phyloP scores from a whole-genome alignment of 129 eudicot genomes.

The Apium graveolens region DNA sequence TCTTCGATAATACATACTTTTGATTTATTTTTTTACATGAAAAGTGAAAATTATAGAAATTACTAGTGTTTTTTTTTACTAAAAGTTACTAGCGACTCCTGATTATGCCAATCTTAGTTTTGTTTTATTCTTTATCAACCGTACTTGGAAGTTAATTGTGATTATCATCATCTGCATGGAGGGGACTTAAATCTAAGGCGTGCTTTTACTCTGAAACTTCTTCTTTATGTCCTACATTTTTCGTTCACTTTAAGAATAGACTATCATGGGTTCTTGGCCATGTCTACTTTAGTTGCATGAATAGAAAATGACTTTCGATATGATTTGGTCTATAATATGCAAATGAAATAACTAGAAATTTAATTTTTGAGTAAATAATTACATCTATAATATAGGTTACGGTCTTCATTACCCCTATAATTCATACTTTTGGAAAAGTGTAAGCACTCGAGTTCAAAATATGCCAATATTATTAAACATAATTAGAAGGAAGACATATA shows the following conservation, averaged over 20 bases:
- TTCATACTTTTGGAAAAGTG: neutral
- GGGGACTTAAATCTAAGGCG: neutral
- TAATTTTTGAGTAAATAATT: neutral
- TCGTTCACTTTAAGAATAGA: neutral
- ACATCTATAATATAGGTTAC: neutral
- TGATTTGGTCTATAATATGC: neutral
- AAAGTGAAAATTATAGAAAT: too few species aligned
- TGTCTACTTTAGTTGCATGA: slow-evolving; percentile 7
- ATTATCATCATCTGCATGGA: neutral
- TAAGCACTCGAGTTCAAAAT: neutral
- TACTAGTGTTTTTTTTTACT: too few species aligned
- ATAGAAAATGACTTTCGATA: neutral
- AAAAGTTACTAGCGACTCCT: too few species aligned
- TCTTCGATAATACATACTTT: too few species aligned
- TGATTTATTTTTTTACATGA: too few species aligned
- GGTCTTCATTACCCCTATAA: neutral
- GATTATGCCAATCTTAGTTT: neutral
- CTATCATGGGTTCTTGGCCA: neutral
- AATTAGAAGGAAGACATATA: neutral
- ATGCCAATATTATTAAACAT: too few species aligned
- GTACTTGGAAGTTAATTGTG: neutral
- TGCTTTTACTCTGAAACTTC: neutral
- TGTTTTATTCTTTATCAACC: too few species aligned
- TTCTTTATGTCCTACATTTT: neutral
- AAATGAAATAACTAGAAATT: neutral